Conservation (phyloP, 805 yeast genomes). For the Grigorovia humatica region DNA sequence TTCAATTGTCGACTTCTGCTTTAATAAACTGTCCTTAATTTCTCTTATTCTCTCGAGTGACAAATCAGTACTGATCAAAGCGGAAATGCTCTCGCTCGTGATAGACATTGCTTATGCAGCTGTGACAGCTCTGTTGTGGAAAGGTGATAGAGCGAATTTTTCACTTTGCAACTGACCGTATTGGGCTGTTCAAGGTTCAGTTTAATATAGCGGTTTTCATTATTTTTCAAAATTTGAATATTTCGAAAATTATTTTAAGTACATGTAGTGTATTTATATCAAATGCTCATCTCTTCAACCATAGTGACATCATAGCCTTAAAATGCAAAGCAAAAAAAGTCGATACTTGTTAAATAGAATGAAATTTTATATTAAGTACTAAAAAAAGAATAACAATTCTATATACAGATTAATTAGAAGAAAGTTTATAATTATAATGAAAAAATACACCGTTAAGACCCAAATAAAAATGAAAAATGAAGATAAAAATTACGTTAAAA, state of each 20-base stretch:
- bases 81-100: constrained; percentile 14
- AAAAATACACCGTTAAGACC: background rate
- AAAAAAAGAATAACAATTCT: background rate
- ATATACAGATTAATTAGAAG: background rate
- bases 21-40: constrained; percentile 44
- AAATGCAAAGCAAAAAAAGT: background rate
- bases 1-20: constrained; percentile 69
- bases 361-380: background rate
- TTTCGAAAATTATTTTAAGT: no score
- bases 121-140: no score
- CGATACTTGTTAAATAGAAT: background rate
- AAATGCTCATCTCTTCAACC: no score
- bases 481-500: background rate
- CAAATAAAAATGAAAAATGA: background rate
- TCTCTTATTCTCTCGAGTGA: constrained; percentile 46
- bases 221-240: no score
- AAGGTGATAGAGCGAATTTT: no score
- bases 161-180: no score
- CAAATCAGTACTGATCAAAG: constrained; percentile 30
- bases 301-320: no score
- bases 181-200: no score
- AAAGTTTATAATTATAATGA: background rate
- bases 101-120: background rate
- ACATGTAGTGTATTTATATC: no score
- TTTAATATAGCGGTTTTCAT: no score